Evolutionary conservation across 2,329 filamentous ascomycete species (phyloP), one percentile per base, ranked within the genome.

Genomic region (Hortaea werneckii): DNA sequence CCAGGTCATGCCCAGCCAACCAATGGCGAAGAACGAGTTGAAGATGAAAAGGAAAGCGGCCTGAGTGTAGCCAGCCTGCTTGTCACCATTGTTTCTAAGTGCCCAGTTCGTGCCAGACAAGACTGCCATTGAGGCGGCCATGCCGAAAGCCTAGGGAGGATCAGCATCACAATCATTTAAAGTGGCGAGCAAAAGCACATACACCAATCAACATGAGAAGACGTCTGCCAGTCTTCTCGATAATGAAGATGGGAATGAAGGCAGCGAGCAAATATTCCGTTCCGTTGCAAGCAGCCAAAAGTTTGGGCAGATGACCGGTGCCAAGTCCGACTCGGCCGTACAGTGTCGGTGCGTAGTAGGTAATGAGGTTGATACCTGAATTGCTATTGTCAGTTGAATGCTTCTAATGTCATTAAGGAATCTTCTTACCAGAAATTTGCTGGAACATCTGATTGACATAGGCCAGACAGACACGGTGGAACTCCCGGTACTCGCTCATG

Each of bases 191-290:
- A n/a, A n/a, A n/a, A n/a, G n/a, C n/a, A n/a, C n/a, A n/a, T n/a
- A n/a, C n/a, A n/a, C n/a, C n/a, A n/a, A n/a, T n/a, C n/a, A 87
- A 65, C 81, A 88, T 87, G 49, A 87, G 73, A 57, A 77, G 76
- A n/a, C 83, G 75, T 28, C 84, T 67, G 10, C 72, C 72, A 43
- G 73, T 61, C 42, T 65, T 67, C 52, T 76, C 72, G 46, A 75
- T 69, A 7, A 69, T 67, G 50, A 74, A 73, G 29, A 76, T 66
- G 2, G 72, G 67, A 26, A 76, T 58, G 59, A 67, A 68, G 1
- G 71, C 75, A 1, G 59, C 60, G 20, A 74, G 43, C 52, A 76
- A 76, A 56, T 76, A 76, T 48, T 75, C 72, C 0, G 72, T 76
- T 29, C 73, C 74, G 49, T 75, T 76, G 52, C 65, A 67, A 4